Evolutionary conservation across 148 eudicot genomes (phyloP), one percentile per base, ranked within the genome.

Genomic region (Fagopyrum tataricum): DNA sequence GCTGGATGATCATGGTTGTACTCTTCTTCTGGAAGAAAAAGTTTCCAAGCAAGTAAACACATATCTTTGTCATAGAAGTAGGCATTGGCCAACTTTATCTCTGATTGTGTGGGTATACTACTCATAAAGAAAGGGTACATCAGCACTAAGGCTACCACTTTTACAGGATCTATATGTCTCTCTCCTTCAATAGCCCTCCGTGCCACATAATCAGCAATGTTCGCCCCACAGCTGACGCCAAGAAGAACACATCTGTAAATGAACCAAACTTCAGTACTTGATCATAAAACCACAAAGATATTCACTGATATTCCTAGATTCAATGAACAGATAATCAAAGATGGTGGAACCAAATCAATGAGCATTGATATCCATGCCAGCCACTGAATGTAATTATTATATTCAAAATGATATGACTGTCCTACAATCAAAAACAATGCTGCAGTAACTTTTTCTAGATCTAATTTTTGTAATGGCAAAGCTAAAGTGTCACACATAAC

Each of bases 101-200:
- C 98, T 0, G 98, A 94, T 64, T 88, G 97, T 10, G 98, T 94
- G 2, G 97, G 97, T 26, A 85, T 76, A 37, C 84, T 91, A 55
- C 98, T 97, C 23, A 91, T 87, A 82, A 94, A 94, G 78, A 94
- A 94, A 1, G 98, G 98, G 69, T 94, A 89, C 96, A 94, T 88
- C 74, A 94, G 79, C 51, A 94, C 95, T 70, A 91, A 97, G 21
- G 98, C 98, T 20, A 94, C 97, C 42, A 94, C 90, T 74, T 88
- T 89, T 64, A 94, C 88, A 13, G 97, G 98, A 72, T 94, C 96
- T 70, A 94, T 43, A 59, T 84, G 93, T 75, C 81, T 88, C 51
- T 85, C 96, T 4, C 82, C 78, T 66, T 89, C 98, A 7, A 94
- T 92, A 18, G 96, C 86, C 88, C 87, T 91, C 46, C 90, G 81